These are phyloP conservation scores for Geotrichum klebahnii DNA, from an alignment of 1,139 yeast species.

Conservation along the genomic window DNA sequence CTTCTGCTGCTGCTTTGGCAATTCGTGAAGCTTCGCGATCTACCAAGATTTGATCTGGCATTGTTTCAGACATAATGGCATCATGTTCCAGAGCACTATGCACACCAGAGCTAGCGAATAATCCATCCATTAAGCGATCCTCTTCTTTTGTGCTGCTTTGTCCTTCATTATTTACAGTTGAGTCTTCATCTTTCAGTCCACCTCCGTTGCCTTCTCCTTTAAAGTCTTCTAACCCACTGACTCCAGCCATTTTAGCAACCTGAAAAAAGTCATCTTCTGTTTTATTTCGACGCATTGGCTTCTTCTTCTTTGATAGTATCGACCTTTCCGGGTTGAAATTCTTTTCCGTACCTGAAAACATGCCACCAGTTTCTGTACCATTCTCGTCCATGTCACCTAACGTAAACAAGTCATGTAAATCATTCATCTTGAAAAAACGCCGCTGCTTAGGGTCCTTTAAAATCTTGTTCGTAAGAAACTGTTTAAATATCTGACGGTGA, in stretches of 20 bases:
- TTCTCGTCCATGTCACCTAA: constrained; percentile 70
- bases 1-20: constrained; percentile 74
- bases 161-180: constrained; percentile 22
- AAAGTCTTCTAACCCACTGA: constrained; percentile 51
- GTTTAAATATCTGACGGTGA: constrained; percentile 94
- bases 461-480: constrained; percentile 86
- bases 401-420: constrained; percentile 81
- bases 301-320: constrained; percentile 36
- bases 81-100: constrained; percentile 79
- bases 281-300: constrained; percentile 25
- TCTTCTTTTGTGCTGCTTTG: constrained; percentile 39
- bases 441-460: constrained; percentile 93
- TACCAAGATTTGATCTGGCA: constrained; percentile 53
- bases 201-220: constrained; percentile 41
- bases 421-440: constrained; percentile 86
- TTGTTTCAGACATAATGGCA: constrained; percentile 57
- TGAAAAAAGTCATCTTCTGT: constrained; percentile 49
- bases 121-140: constrained; percentile 63
- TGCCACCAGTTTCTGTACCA: constrained; percentile 57
- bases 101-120: constrained; percentile 69
- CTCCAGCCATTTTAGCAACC: constrained; percentile 55
- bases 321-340: constrained; percentile 34
- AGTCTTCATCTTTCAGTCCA: constrained; percentile 31
- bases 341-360: constrained; percentile 55
- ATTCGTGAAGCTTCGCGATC: constrained; percentile 73